Evolutionary conservation across 2,329 filamentous ascomycete genomes (phyloP).

Genomic region (Lasiodiplodia sp.): DNA sequence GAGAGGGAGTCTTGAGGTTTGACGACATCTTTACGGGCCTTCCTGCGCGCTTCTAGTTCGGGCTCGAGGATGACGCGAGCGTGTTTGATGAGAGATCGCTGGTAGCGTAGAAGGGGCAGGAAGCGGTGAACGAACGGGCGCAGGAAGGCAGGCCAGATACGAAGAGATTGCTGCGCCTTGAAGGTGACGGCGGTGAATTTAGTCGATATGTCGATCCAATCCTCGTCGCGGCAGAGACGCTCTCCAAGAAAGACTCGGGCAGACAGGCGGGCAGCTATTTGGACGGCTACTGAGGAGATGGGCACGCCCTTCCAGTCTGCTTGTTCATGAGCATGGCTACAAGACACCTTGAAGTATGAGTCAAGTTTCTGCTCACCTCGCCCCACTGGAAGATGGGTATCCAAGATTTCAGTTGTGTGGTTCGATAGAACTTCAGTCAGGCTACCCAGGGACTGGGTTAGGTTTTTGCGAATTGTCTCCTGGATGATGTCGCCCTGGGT

Average conservation of each 20-base stretch:
- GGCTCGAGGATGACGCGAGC: slow-evolving; percentile 40
- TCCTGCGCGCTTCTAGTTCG: slow-evolving; percentile 41
- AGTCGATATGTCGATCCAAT: slow-evolving; percentile 47
- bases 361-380: no score
- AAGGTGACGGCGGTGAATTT: slow-evolving; percentile 47
- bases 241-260: slow-evolving; percentile 51
- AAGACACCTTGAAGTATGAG: no score
- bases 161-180: slow-evolving; percentile 41
- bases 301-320: slow-evolving; percentile 31
- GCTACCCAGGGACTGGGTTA: not conserved
- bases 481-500: slow-evolving; percentile 12
- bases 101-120: slow-evolving; percentile 36
- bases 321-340: not conserved
- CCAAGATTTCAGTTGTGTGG: not conserved
- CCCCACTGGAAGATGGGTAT: no score
- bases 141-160: slow-evolving; percentile 42
- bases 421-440: not conserved
- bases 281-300: slow-evolving; percentile 38
- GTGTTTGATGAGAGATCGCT: no score
- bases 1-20: slow-evolving; percentile 37
- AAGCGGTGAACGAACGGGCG: slow-evolving; percentile 43
- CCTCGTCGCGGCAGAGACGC: slow-evolving; percentile 45
- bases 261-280: slow-evolving; percentile 49
- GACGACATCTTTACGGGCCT: slow-evolving; percentile 33
- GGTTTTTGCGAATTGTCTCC: slow-evolving; percentile 8